Base-by-base conservation (phyloP, 345 rosid genomes). In the Geranium brycei region DNA sequence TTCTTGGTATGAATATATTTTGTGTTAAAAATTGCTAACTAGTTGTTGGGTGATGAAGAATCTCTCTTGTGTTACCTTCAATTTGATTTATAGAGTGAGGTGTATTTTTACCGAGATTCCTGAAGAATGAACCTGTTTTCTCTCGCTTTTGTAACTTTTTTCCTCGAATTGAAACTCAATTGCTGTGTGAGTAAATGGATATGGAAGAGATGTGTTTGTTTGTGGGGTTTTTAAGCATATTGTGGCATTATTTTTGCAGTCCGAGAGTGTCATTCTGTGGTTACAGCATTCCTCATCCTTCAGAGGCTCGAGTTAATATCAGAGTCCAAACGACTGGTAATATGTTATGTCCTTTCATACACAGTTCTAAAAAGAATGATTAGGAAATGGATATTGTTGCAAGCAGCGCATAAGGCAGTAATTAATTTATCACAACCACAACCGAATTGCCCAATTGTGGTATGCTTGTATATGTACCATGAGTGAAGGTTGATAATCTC, bases 261-360 rank as follows among this genome's bases (percentile, higher is more conserved):
- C 91, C 97, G 19, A 83, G 96, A 72, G 92, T 88, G 19, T 69
- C 83, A 5, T 69, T 78, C 64, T 82, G 79, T 65, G 91, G 85
- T 16, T 88, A 93, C 81, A 88, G 89, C 72, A 90, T 93, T 60
- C 97, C 91, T 64, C 97, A 90, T 82, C 97, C 97, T 66, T 90
- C 97, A 35, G 85, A 83, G 71, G 95, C 91, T 59, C 73, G 73
- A 31, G 92, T 93, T 65, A 85, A 80, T 65, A 71, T 90, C 62
- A 82, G 85, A 63, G 91, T 93, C 40, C 97, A 93, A 73, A 93
- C 99, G 8, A 86, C 99, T 72, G 99, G 99, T 93, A 79, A 66
- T 57, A 5, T 35, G 53, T 47, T 47, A 5, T 6, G 1, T 47
- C 53, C 11, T 47, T 7, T 7, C 53, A 47, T 47, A 35, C 10